Evolutionary conservation across 768 basidiomycete genomes (phyloP).

Genomic region (Dentipellis fragilis): DNA sequence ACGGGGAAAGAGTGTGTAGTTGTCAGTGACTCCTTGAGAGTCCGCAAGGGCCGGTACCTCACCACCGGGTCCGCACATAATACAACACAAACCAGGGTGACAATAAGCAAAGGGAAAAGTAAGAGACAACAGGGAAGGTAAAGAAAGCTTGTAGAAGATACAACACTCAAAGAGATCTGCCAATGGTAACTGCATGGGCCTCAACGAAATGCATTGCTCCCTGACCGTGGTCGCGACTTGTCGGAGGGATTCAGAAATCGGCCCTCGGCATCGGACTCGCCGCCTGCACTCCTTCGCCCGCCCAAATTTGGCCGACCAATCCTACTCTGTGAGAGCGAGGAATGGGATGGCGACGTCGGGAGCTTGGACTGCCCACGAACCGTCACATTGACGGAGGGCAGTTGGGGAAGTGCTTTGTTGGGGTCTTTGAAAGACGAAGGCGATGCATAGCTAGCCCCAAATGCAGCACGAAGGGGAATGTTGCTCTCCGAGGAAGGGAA

Average conservation of each 20-base stretch:
- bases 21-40: constrained; percentile 2
- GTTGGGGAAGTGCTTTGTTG: constrained; percentile 6
- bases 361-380: constrained; percentile 17
- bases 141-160: not conserved
- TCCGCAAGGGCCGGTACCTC: not conserved
- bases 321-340: constrained; percentile 20
- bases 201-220: not conserved
- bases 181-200: too few relatives aligned
- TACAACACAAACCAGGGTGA: not conserved
- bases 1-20: not conserved
- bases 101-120: not conserved
- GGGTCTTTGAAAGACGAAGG: constrained; percentile 7
- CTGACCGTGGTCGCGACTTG: constrained; percentile 17
- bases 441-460: not conserved
- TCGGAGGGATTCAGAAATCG: constrained; percentile 12
- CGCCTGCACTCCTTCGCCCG: constrained; percentile 18
- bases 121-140: not conserved
- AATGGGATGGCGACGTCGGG: constrained; percentile 6
- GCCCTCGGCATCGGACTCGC: constrained; percentile 12
- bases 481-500: constrained; percentile 6
- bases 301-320: constrained; percentile 19
- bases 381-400: constrained; percentile 18
- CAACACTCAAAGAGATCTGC: not conserved
- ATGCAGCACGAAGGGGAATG: constrained; percentile 1
- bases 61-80: not conserved